A percentile compares a stretch with the other conserved stretches of the same genome.
Conservation (phyloP, 176 grass and related monocot species). For the Oryza australiensis region DNA sequence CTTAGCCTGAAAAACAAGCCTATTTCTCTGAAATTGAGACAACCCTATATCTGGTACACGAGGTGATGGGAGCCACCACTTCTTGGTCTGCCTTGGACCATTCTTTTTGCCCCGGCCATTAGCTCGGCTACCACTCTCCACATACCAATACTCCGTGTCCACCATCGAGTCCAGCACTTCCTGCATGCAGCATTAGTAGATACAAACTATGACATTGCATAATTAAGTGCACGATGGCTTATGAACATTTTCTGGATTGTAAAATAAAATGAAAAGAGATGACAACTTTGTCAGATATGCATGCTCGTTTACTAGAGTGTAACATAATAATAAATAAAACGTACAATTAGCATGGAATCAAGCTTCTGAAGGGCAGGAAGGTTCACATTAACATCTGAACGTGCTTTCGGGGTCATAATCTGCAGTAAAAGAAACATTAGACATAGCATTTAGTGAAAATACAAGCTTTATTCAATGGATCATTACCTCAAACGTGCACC, state of each 20-base stretch:
- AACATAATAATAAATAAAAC: slow-evolving; percentile 19
- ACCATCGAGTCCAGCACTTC: slow-evolving; percentile 90
- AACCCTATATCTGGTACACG: slow-evolving; percentile 73
- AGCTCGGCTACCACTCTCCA: slow-evolving; percentile 66
- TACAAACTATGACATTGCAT: slow-evolving; percentile 5
- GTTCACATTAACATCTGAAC: slow-evolving; percentile 93
- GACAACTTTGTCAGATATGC: background rate
- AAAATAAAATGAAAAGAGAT: background rate
- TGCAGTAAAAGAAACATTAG: slow-evolving; percentile 28
- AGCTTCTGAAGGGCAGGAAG: slow-evolving; percentile 98
- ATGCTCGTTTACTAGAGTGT: background rate
- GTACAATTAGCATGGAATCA: slow-evolving; percentile 95
- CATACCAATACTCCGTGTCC: slow-evolving; percentile 87
- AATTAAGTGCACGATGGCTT: background rate
- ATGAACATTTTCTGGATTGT: background rate
- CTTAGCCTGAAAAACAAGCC: slow-evolving; percentile 82
- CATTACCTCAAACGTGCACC: slow-evolving; percentile 73
- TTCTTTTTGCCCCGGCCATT: slow-evolving; percentile 35
- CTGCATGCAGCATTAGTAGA: slow-evolving; percentile 42
- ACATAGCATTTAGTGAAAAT: background rate
- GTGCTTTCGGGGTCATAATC: slow-evolving; percentile 98
- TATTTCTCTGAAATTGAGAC: slow-evolving; percentile 66
- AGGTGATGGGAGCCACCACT: slow-evolving; percentile 93
- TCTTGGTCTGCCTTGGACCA: slow-evolving; percentile 67
- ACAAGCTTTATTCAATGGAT: background rate